These are phyloP conservation scores for Escallonia rubra DNA, from an alignment of 129 eudicot species.

Conservation along the genomic window DNA sequence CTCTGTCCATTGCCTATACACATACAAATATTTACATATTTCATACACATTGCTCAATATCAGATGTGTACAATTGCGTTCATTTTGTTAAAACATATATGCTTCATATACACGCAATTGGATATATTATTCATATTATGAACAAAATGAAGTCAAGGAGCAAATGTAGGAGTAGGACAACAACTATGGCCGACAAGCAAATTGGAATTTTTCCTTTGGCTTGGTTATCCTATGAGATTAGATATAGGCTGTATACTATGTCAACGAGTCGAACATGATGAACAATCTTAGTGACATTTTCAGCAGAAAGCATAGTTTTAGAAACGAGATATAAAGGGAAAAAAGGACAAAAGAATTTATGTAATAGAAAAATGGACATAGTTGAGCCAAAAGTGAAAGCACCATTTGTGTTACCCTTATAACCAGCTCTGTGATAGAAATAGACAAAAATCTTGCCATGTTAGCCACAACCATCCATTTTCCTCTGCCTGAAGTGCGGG, in stretches of 20 bases:
- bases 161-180: too few species aligned
- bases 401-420: slow-evolving; percentile 46
- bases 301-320: neutral
- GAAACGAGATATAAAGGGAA: neutral
- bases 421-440: slow-evolving; percentile 69
- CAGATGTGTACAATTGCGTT: too few species aligned
- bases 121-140: too few species aligned
- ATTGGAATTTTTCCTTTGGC: neutral
- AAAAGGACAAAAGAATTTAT: too few species aligned
- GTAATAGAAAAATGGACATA: neutral
- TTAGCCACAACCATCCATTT: slow-evolving; percentile 94
- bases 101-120: too few species aligned
- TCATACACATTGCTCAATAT: too few species aligned
- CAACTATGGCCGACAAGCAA: too few species aligned
- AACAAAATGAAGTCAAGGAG: too few species aligned
- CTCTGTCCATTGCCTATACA: too few species aligned
- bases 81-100: too few species aligned
- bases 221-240: neutral
- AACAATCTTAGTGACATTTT: neutral
- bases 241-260: neutral
- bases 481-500: slow-evolving; percentile 80
- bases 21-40: too few species aligned
- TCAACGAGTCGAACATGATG: neutral
- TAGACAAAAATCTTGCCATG: slow-evolving; percentile 82
- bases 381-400: neutral